These are phyloP conservation scores for Trifolium repens DNA, from an alignment of 306 rosid genomes.

Conservation along the genomic window DNA sequence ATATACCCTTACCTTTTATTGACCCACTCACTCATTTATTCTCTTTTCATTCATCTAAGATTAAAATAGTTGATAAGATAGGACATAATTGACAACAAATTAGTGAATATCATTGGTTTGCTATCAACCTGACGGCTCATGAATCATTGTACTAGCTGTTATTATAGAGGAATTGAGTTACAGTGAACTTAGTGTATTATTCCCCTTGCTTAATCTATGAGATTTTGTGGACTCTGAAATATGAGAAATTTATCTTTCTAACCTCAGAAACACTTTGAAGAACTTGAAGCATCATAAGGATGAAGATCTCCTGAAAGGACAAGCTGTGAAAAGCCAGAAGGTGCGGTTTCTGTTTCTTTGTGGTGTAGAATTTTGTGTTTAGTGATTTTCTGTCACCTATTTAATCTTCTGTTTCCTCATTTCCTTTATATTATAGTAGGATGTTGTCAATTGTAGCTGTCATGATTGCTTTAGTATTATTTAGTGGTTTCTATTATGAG, in stretches of 20 bases:
- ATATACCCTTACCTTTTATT: too few relatives aligned
- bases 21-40: too few relatives aligned
- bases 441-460: conserved; percentile 13
- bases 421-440: conserved; percentile 20
- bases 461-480: background rate
- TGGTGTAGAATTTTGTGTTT: background rate
- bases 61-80: too few relatives aligned
- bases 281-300: conserved; percentile 80
- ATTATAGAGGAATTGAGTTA: background rate
- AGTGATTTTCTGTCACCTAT: background rate
- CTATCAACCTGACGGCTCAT: conserved; percentile 13
- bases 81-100: too few relatives aligned
- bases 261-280: conserved; percentile 66
- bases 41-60: too few relatives aligned
- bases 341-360: conserved; percentile 45
- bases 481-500: conserved; percentile 26
- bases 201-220: conserved; percentile 13
- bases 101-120: background rate
- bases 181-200: background rate
- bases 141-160: conserved; percentile 5
- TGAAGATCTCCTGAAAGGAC: conserved; percentile 87
- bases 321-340: conserved; percentile 89
- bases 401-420: background rate
- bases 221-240: conserved; percentile 24
- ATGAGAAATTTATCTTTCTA: conserved; percentile 20